Base-by-base conservation (phyloP, 495 filamentous ascomycete genomes). In the Xylaria scruposa region DNA sequence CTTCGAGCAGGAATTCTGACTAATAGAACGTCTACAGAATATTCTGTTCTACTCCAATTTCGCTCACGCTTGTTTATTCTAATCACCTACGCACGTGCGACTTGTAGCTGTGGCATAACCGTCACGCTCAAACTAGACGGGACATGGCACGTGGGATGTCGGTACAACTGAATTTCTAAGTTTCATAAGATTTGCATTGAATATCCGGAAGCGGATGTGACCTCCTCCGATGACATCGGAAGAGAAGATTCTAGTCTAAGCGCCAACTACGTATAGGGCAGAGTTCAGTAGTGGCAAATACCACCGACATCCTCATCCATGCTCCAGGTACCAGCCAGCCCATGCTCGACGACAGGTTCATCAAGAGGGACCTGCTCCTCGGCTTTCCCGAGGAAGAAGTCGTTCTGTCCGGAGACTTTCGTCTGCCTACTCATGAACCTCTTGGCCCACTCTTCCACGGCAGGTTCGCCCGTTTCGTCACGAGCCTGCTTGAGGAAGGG, bases 401-500 rank as follows among this genome's bases (percentile, higher is more conserved):
- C 87, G 40, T 77, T 79, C 67, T 83, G 80, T 3, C 86, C 85
- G 10, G 81, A 81, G 21, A 78, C 73, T 66, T 78, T 80, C 9
- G 80, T 78, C 75, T 81, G 79, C 12, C 85, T 89, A 67, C 87
- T 92, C 78, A 97, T 88, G 68, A 97, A 84, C 36, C 92, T 85
- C 73, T 86, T 85, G 0, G 93, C 91, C 94, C 94, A 97, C 3
- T 89, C 86, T 74, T 95, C 92, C 29, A 98, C 90, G 12, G 94
- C 93, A 10, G 94, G 93, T 80, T 98, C 96, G 51, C 94, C 92
- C 6, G 95, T 98, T 84, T 99, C 96, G 77, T 98, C 95, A 4
- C 95, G 87, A 3, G 95, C 95, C 80, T 98, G 95, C 78, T 97
- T 97, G 64, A 98, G 83, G 78, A 98, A 98, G 0, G 94, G 93